Evolutionary conservation across 179 eudicot species (phyloP).

Genomic region (Heliamphora pulchella): DNA sequence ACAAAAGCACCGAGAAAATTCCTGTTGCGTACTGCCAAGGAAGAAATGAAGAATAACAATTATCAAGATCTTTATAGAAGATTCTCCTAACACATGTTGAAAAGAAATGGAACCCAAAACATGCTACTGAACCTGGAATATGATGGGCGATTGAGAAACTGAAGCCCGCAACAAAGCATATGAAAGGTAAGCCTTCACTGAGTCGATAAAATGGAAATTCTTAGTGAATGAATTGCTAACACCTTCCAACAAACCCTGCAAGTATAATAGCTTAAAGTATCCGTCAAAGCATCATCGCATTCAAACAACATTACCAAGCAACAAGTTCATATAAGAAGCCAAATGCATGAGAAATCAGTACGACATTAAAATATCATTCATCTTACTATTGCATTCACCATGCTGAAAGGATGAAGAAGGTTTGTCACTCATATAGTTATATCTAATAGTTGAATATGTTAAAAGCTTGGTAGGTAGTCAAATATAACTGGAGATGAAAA

Average conservation of each 20-base stretch:
- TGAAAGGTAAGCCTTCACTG: constrained; percentile 89
- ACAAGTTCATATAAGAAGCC: constrained; percentile 9
- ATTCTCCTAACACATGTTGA: constrained; percentile 10
- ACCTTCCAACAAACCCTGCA: constrained; percentile 92
- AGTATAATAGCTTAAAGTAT: constrained; percentile 5
- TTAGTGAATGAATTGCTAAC: constrained; percentile 79
- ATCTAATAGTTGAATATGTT: background rate
- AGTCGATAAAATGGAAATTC: constrained; percentile 85
- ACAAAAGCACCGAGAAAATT: constrained; percentile 74
- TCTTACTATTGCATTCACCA: background rate
- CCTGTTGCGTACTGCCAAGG: constrained; percentile 76
- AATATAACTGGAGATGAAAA: background rate
- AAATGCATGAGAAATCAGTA: constrained; percentile 11
- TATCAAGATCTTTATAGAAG: constrained; percentile 11
- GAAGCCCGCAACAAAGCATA: constrained; percentile 84
- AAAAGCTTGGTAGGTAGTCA: background rate
- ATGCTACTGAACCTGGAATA: constrained; percentile 68
- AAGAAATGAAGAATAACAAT: constrained; percentile 13
- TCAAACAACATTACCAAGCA: constrained; percentile 11
- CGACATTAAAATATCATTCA: background rate
- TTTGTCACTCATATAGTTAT: background rate
- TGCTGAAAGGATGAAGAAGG: background rate
- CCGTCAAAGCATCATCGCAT: background rate
- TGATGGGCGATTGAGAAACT: constrained; percentile 72
- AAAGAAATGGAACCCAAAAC: background rate